Conservation (phyloP, 352 stramenopile genomes). For the Phytophthora foliorum region DNA sequence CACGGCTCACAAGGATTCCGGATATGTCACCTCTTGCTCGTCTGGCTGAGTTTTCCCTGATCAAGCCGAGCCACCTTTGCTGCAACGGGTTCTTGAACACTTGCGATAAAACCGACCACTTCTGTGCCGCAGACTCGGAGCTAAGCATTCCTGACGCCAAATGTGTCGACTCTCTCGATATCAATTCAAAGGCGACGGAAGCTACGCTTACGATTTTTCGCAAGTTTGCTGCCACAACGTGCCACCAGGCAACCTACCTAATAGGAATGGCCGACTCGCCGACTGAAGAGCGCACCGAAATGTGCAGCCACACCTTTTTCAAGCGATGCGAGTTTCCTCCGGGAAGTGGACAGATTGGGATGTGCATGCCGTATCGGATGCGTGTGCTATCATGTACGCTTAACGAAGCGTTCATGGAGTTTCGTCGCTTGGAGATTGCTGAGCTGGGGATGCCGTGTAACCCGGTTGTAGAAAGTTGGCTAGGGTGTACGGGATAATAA, state of each 20-base stretch:
- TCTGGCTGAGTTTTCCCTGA: neutral
- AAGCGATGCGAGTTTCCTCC: neutral
- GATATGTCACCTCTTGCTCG: neutral
- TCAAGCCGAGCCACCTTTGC: neutral
- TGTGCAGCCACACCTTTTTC: neutral
- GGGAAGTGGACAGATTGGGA: neutral
- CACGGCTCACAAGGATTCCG: neutral
- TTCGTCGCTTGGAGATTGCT: neutral
- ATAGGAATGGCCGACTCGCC: neutral
- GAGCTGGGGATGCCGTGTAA: neutral
- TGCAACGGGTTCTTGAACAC: neutral
- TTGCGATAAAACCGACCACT: neutral
- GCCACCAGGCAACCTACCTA: neutral
- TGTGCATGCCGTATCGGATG: neutral
- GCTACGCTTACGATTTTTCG: neutral
- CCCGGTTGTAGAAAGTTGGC: neutral
- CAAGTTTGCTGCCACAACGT: neutral
- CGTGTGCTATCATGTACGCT: neutral
- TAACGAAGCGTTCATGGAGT: neutral
- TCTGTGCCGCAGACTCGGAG: neutral
- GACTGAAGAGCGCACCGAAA: neutral
- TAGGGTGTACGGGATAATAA: neutral
- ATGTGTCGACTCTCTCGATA: neutral
- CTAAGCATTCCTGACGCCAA: neutral
- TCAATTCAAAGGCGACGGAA: neutral